phyloP scores from a whole-genome alignment of 148 eudicot species.

The Hydrangea macrophylla region DNA sequence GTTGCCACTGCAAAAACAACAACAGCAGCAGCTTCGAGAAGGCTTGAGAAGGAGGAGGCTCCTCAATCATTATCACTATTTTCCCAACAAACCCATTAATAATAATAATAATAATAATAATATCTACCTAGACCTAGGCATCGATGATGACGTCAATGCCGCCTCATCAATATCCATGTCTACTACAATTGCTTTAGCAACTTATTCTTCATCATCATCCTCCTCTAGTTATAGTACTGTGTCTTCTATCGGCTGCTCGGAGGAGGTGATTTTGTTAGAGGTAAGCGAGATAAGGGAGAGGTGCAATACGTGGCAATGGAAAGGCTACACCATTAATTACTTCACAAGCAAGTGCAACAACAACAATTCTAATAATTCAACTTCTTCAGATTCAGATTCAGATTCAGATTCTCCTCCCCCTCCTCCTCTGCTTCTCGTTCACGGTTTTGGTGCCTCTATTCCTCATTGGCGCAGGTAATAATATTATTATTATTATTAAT shows the following conservation, averaged over 20 bases:
- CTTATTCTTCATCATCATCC: neutral
- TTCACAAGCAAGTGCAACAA: slow-evolving; percentile 20
- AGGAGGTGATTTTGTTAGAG: slow-evolving; percentile 37
- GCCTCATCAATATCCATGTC: neutral
- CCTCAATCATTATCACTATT: neutral
- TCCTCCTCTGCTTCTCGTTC: slow-evolving; percentile 78
- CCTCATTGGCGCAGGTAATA: slow-evolving; percentile 93
- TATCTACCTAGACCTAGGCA: too few relatives aligned
- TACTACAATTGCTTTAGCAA: neutral
- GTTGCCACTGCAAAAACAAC: neutral
- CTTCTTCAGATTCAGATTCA: neutral
- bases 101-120: too few relatives aligned
- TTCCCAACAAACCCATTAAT: neutral
- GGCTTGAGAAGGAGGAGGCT: neutral
- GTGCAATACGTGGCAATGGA: slow-evolving; percentile 69
- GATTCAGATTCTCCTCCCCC: neutral
- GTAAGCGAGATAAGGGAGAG: slow-evolving; percentile 50
- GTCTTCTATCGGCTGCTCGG: slow-evolving; percentile 4
- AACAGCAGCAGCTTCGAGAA: neutral
- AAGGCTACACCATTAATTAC: slow-evolving; percentile 59
- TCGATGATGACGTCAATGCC: too few relatives aligned
- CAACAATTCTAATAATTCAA: too few relatives aligned
- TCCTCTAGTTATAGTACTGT: too few relatives aligned
- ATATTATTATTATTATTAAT: too few relatives aligned
- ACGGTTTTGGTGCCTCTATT: slow-evolving; percentile 93